Base-by-base conservation (phyloP, 2,329 filamentous ascomycete species). In the Nemania sp. region DNA sequence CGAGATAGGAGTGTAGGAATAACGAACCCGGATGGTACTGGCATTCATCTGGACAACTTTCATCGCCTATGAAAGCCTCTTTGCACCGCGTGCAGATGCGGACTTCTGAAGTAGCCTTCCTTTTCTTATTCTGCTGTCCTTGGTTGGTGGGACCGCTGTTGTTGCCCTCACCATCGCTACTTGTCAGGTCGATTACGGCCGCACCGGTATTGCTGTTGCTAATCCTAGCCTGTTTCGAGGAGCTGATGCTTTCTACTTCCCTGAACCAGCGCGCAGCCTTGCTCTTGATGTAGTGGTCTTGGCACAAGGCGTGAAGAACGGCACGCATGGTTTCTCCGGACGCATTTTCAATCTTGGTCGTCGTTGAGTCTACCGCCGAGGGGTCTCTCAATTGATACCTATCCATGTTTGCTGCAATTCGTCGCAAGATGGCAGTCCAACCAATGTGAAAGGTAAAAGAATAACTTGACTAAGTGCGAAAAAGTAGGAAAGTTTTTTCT, bases 11-110 rank as follows among this genome's bases (percentile, higher is more conserved):
- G 3, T 12, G n/a, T 14, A 31, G 28, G 3, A 52, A 39, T n/a
- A n/a, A 54, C 51, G 24, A 30, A 54, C 51, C 51, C 9, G 31
- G n/a, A 31, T 54, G 51, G 14, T 49, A 44, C 2, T 3, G 7
- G 44, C 51, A 54, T 31, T 23, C 39, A n/a, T 49, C 23, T 2
- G 51, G 7, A 17, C 12, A 7, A 28, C 49, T 44, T 2, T 49
- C 44, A 33, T 49, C 45, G 12, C 26, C 30, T 19, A n/a, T 44
- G 24, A 54, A 54, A 34, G 51, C 36, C 8, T 44, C 39, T 12
- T 44, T 22, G 26, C 51, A 54, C 11, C 11, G 8, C 15, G 12
- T 7, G 30, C 51, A 54, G 26, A 54, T 49, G 11, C 22, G 14
- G 5, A 54, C 26, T 33, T 49, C 39, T 5, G 51, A 33, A 22